phyloP scores from a whole-genome alignment of 1,284 basidiomycete genomes.

The Cutaneotrichosporon sp. region DNA sequence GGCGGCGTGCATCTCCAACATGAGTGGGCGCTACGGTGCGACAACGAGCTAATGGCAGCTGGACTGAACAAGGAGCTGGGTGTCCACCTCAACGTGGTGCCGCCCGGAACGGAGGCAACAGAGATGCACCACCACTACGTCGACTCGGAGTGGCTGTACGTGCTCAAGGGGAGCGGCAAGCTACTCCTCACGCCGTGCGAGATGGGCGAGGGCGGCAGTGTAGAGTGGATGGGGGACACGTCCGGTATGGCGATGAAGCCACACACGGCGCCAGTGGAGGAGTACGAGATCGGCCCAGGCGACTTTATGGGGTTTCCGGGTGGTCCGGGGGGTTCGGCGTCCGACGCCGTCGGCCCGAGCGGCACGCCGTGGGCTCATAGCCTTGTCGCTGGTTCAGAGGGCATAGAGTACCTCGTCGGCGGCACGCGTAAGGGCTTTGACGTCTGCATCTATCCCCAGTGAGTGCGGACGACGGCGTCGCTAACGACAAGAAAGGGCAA shows the following conservation, averaged over 20 bases:
- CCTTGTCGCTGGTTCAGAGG: slow-evolving; percentile 17
- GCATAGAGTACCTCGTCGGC: slow-evolving; percentile 26
- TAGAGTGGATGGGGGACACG: not conserved
- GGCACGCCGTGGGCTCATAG: slow-evolving; percentile 22
- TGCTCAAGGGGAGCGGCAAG: slow-evolving; percentile 17
- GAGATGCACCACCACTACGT: slow-evolving; percentile 26
- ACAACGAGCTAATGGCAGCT: slow-evolving; percentile 1
- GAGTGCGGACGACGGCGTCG: slow-evolving; percentile 4
- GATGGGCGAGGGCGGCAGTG: not conserved
- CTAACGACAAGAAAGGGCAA: slow-evolving; percentile 2
- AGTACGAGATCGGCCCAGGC: slow-evolving; percentile 11
- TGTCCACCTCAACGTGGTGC: not conserved
- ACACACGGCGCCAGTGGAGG: slow-evolving; percentile 4
- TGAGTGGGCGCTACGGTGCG: slow-evolving; percentile 11
- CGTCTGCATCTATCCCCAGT: slow-evolving; percentile 29
- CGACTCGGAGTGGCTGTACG: slow-evolving; percentile 31
- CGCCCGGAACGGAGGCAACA: slow-evolving; percentile 3
- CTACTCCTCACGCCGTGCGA: slow-evolving; percentile 10
- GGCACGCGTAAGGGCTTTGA: slow-evolving; percentile 19
- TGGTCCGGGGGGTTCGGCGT: not conserved
- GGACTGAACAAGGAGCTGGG: slow-evolving; percentile 3
- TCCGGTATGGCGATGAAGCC: not conserved
- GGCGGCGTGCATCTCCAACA: slow-evolving; percentile 17
- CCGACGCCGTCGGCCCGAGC: slow-evolving; percentile 3
- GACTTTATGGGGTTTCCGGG: slow-evolving; percentile 25